phyloP scores from a whole-genome alignment of 2,329 filamentous ascomycete genomes.

The Cadophora sp. region DNA sequence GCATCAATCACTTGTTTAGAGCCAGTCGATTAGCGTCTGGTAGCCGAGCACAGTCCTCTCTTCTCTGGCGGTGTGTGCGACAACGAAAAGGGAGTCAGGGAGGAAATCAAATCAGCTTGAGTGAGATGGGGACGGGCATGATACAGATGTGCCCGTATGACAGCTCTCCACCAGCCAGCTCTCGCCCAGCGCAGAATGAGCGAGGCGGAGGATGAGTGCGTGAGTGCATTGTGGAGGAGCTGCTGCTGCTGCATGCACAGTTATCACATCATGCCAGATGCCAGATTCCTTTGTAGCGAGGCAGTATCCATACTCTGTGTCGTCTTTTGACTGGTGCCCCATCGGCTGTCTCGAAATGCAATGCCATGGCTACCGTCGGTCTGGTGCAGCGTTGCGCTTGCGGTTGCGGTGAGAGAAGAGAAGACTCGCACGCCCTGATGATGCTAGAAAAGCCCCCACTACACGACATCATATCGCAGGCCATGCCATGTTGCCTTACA shows the following conservation, averaged over 20 bases:
- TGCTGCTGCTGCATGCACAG: slow-evolving; percentile 9
- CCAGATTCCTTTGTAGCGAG: slow-evolving; percentile 7
- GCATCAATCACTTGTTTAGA: background rate
- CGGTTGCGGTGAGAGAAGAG: background rate
- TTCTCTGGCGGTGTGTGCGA: slow-evolving; percentile 14
- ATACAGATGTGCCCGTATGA: background rate
- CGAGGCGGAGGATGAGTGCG: background rate
- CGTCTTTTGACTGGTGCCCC: slow-evolving; percentile 6
- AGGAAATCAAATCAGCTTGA: background rate
- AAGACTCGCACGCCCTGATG: background rate
- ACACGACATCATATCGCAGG: slow-evolving; percentile 10
- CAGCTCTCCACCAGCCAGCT: slow-evolving; percentile 3
- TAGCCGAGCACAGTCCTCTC: slow-evolving; percentile 12
- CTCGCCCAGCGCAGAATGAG: background rate
- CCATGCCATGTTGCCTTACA: background rate
- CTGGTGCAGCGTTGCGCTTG: background rate
- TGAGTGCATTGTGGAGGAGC: background rate
- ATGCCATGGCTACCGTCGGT: background rate
- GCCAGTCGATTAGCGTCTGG: background rate
- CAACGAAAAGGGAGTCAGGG: slow-evolving; percentile 10
- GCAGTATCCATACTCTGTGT: background rate
- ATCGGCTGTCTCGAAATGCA: slow-evolving; percentile 2
- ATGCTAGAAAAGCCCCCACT: background rate
- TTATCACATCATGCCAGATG: slow-evolving; percentile 9
- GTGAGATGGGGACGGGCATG: background rate